Conservation (phyloP, 176 grass and related monocot species). For the Aegilops umbellulata region DNA sequence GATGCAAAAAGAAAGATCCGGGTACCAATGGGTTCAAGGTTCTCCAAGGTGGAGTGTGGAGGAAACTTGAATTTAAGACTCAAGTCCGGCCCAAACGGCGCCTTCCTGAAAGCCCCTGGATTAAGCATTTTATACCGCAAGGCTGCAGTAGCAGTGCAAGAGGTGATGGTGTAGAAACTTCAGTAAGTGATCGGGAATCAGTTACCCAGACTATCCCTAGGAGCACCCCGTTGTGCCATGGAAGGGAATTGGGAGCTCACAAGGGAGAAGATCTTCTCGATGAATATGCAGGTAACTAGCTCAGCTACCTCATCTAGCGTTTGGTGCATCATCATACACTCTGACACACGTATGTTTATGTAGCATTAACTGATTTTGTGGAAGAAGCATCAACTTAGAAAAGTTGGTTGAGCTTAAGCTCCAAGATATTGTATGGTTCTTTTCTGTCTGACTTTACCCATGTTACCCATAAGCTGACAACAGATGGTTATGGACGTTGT, state of each 20-base stretch:
- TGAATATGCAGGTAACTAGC: constrained; percentile 44
- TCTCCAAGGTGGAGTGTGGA: constrained; percentile 42
- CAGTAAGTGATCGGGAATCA: constrained; percentile 28
- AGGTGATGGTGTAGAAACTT: background rate
- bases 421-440: too few relatives aligned
- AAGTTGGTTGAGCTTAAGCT: too few relatives aligned
- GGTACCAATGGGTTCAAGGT: constrained; percentile 49
- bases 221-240: constrained; percentile 21
- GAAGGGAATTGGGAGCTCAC: constrained; percentile 28
- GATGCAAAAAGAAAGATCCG: background rate
- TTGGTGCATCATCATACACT: background rate
- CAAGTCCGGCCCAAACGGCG: constrained; percentile 6
- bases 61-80: constrained; percentile 47
- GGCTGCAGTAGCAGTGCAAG: constrained; percentile 5
- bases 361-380: background rate
- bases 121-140: constrained; percentile 48
- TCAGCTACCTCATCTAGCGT: background rate
- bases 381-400: background rate
- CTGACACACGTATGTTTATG: constrained; percentile 1
- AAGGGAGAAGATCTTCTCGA: constrained; percentile 8
- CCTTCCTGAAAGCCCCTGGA: constrained; percentile 55
- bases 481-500: background rate
- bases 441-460: background rate
- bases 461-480: background rate
- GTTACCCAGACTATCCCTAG: constrained; percentile 17